A percentile compares a stretch with the other conserved stretches of the same genome.
Conservation (phyloP, 805 yeast genomes). For the Candida caryicola region DNA sequence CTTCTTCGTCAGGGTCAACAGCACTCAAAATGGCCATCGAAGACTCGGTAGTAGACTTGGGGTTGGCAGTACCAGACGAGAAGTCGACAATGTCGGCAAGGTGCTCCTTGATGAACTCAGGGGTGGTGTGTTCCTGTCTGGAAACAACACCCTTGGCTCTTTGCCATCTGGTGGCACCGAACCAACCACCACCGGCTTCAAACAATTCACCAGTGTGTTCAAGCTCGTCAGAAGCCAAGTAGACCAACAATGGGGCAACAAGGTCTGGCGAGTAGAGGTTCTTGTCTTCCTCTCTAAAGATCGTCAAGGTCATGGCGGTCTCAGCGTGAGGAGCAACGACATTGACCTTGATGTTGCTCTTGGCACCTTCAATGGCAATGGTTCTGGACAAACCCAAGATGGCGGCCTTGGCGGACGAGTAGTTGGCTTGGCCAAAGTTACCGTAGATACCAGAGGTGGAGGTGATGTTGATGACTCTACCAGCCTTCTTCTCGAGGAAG, state of each 20-base stretch:
- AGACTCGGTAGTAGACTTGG: slow-evolving; percentile 69
- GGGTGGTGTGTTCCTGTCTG: slow-evolving; percentile 49
- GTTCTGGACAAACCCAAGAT: slow-evolving; percentile 83
- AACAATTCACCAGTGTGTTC: slow-evolving; percentile 74
- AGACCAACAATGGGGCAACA: slow-evolving; percentile 86
- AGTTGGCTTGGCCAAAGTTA: slow-evolving; percentile 95
- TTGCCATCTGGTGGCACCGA: slow-evolving; percentile 93
- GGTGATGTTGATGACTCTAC: slow-evolving; percentile 82
- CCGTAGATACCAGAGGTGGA: slow-evolving; percentile 98
- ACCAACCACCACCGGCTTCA: slow-evolving; percentile 97
- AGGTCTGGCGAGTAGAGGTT: slow-evolving; percentile 82
- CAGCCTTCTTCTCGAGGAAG: slow-evolving; percentile 72
- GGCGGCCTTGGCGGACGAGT: slow-evolving; percentile 90
- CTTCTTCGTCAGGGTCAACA: slow-evolving; percentile 49
- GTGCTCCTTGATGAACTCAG: slow-evolving; percentile 69
- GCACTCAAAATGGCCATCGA: slow-evolving; percentile 73
- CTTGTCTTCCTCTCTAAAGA: slow-evolving; percentile 75
- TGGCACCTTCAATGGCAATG: slow-evolving; percentile 87
- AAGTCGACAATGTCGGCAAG: slow-evolving; percentile 70
- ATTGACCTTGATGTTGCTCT: slow-evolving; percentile 69
- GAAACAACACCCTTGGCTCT: slow-evolving; percentile 82
- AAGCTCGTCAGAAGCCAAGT: slow-evolving; percentile 73
- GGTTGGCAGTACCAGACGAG: slow-evolving; percentile 47
- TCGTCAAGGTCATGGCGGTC: slow-evolving; percentile 92
- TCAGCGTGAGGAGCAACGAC: slow-evolving; percentile 97